Percentiles rank a stretch among this genome's conserved stretches.
Evolutionary conservation across 2,329 filamentous ascomycete genomes (phyloP).

Genomic region (Xylogone sp.): DNA sequence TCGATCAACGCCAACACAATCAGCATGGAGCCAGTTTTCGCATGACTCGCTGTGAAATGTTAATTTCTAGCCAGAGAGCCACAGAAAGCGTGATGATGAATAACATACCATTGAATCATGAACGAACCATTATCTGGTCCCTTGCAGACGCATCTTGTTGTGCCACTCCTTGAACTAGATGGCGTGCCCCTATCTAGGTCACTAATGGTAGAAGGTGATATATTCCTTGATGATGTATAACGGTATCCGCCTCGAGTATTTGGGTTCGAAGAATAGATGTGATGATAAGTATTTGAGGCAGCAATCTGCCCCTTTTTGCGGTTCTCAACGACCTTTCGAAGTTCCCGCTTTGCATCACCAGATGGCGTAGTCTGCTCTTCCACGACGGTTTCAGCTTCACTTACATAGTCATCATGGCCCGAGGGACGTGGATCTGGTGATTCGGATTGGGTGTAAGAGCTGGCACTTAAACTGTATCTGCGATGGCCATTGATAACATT

Average conservation of each 20-base stretch:
- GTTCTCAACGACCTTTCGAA: slow-evolving; percentile 46
- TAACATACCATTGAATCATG: slow-evolving; percentile 60
- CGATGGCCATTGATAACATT: slow-evolving; percentile 9
- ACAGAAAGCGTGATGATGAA: neutral
- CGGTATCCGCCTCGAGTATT: slow-evolving; percentile 16
- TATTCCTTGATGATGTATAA: slow-evolving; percentile 27
- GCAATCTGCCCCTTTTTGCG: slow-evolving; percentile 21
- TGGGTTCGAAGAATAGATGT: slow-evolving; percentile 14
- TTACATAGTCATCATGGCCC: slow-evolving; percentile 35
- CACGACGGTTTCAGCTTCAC: slow-evolving; percentile 56
- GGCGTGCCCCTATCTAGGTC: slow-evolving; percentile 45
- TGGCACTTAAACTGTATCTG: slow-evolving; percentile 17
- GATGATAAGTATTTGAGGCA: slow-evolving; percentile 16
- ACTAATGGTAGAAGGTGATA: slow-evolving; percentile 49
- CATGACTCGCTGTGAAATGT: slow-evolving; percentile 51
- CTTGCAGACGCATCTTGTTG: slow-evolving; percentile 54
- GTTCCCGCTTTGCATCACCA: slow-evolving; percentile 57
- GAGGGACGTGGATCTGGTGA: slow-evolving; percentile 24
- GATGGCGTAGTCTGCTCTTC: slow-evolving; percentile 38
- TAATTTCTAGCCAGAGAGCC: slow-evolving; percentile 12
- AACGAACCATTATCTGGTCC: slow-evolving; percentile 42
- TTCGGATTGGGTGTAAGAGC: slow-evolving; percentile 24
- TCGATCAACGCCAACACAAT: slow-evolving; percentile 56
- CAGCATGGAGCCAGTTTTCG: slow-evolving; percentile 62
- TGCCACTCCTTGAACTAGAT: slow-evolving; percentile 29